Percentiles rank a stretch among this genome's conserved stretches.
Evolutionary conservation across 495 filamentous ascomycete genomes (phyloP).

Genomic region (Jackrogersella multiformis): DNA sequence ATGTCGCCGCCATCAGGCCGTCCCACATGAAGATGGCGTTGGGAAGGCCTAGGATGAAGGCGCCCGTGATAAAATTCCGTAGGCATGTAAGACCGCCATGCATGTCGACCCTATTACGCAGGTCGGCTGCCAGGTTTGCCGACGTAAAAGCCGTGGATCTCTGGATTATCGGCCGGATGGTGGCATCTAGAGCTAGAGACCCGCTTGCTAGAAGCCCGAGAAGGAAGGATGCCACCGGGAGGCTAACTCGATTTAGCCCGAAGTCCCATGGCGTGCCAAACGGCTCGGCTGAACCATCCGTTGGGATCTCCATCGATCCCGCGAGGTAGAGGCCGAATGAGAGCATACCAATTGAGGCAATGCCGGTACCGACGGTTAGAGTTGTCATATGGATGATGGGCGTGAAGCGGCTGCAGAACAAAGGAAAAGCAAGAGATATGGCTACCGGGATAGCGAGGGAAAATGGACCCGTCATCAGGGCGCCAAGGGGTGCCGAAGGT

Average conservation of each 20-base stretch:
- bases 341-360: slow-evolving; percentile 53
- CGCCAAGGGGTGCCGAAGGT: slow-evolving; percentile 50
- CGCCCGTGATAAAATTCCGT: slow-evolving; percentile 48
- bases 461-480: slow-evolving; percentile 54
- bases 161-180: slow-evolving; percentile 48
- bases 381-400: slow-evolving; percentile 43
- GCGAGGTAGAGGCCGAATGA: slow-evolving; percentile 54
- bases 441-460: slow-evolving; percentile 47
- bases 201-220: slow-evolving; percentile 54
- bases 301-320: slow-evolving; percentile 47
- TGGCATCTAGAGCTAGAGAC: slow-evolving; percentile 46
- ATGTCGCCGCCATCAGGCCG: slow-evolving; percentile 45
- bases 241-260: slow-evolving; percentile 43
- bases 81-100: slow-evolving; percentile 46
- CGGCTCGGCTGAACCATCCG: slow-evolving; percentile 5
- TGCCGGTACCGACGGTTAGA: slow-evolving; percentile 46
- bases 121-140: slow-evolving; percentile 50
- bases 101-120: slow-evolving; percentile 57
- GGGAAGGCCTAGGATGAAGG: slow-evolving; percentile 53
- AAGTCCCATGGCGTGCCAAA: slow-evolving; percentile 42
- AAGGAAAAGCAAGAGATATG: slow-evolving; percentile 36
- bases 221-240: slow-evolving; percentile 51
- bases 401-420: slow-evolving; percentile 42
- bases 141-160: slow-evolving; percentile 55
- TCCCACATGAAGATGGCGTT: slow-evolving; percentile 46